Percentiles rank a stretch among this genome's conserved stretches.
Conservation (phyloP, 306 rosid species). For the Rubus parviflorus region DNA sequence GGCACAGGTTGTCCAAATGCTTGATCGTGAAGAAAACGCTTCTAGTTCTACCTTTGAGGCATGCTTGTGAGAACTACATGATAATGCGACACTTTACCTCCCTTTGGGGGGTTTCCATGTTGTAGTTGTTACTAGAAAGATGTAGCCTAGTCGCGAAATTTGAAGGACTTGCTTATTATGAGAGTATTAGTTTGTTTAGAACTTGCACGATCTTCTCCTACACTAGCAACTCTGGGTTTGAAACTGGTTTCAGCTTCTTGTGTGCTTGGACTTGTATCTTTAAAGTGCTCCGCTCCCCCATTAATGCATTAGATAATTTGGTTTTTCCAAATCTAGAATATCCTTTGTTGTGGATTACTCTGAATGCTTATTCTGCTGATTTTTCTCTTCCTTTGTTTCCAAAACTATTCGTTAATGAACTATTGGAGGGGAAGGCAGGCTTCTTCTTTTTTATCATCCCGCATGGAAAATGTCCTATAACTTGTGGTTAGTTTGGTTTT, state of each 20-base stretch:
- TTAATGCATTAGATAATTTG: not conserved
- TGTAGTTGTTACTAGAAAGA: conserved; percentile 37
- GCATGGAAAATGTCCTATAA: too few species aligned
- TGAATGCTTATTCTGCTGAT: not conserved
- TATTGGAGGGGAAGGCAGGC: not conserved
- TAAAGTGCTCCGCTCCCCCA: not conserved
- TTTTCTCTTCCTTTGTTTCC: too few species aligned
- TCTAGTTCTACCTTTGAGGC: conserved; percentile 44
- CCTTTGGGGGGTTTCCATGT: conserved; percentile 11
- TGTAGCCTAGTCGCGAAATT: conserved; percentile 30
- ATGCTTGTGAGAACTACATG: conserved; percentile 27
- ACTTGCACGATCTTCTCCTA: conserved; percentile 15
- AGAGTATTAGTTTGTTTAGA: conserved; percentile 23
- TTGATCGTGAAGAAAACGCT: conserved; percentile 59
- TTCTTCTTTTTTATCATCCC: not conserved
- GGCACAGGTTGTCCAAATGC: conserved; percentile 75
- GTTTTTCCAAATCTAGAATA: not conserved
- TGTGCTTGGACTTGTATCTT: conserved; percentile 18
- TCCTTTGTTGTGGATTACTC: not conserved
- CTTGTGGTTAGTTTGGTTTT: too few species aligned
- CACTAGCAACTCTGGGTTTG: conserved; percentile 2
- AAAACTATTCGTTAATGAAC: too few species aligned
- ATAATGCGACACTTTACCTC: conserved; percentile 12
- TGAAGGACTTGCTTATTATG: conserved; percentile 25
- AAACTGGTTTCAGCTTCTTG: not conserved